Evolutionary conservation across 202 grass and related monocot genomes (phyloP).

Genomic region (Carex arenaria): DNA sequence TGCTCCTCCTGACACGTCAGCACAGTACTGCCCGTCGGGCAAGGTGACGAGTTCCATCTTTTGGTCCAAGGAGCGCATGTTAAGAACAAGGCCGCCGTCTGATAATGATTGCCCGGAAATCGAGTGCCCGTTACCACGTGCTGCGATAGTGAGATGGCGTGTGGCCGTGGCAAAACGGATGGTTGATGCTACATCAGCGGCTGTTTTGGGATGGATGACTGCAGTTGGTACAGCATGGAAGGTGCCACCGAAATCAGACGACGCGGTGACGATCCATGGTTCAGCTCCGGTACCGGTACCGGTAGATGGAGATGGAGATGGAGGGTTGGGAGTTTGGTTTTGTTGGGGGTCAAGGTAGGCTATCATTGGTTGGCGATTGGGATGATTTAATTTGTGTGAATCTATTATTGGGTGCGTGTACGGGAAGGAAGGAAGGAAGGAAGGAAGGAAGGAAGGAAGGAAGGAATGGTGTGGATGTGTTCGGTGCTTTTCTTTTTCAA

Average conservation of each 20-base stretch:
- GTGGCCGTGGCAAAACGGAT: conserved; percentile 39
- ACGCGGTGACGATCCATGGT: conserved; percentile 30
- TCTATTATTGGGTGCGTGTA: neutral
- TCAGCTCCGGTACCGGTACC: neutral
- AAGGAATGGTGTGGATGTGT: neutral
- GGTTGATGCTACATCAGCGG: conserved; percentile 48
- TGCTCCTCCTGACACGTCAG: conserved; percentile 70
- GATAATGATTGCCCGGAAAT: conserved; percentile 71
- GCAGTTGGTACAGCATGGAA: conserved; percentile 30
- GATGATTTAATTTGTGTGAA: neutral
- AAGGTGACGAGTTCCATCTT: conserved; percentile 28
- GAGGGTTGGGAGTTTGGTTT: conserved; percentile 18
- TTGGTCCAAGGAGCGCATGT: conserved; percentile 72
- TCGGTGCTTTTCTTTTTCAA: neutral
- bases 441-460: neutral
- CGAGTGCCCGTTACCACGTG: conserved; percentile 94
- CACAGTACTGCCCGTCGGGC: conserved; percentile 10
- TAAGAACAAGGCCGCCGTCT: conserved; percentile 62
- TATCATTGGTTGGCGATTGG: conserved; percentile 6
- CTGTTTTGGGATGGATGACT: conserved; percentile 47
- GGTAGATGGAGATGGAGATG: neutral
- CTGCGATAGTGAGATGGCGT: conserved; percentile 44
- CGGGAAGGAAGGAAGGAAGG: neutral
- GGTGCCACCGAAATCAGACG: conserved; percentile 69
- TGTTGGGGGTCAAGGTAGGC: conserved; percentile 17